Conservation (phyloP, 2,329 filamentous ascomycete species). For the Exophiala sideris region DNA sequence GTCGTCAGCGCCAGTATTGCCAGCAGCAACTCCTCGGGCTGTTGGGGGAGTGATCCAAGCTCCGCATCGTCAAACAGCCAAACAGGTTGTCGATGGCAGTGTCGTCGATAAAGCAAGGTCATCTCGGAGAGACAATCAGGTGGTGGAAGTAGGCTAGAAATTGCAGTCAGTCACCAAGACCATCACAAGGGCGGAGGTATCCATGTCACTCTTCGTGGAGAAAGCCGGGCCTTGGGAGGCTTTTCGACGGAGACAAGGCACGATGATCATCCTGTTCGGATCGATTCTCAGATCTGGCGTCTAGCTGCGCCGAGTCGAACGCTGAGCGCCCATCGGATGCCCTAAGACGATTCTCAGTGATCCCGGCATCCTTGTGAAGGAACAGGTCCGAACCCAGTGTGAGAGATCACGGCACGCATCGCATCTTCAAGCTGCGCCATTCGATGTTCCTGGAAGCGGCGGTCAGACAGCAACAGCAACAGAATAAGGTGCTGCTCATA, state of each 20-base stretch:
- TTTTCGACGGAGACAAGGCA: neutral
- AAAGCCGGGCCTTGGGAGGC: neutral
- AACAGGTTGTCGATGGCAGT: constrained; percentile 37
- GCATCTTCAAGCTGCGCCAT: constrained; percentile 5
- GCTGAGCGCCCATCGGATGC: neutral
- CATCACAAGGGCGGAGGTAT: neutral
- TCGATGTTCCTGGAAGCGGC: neutral
- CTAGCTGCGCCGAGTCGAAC: neutral
- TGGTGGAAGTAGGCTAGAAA: constrained; percentile 4
- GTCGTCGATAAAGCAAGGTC: constrained; percentile 33
- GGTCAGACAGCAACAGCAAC: neutral
- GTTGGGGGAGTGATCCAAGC: constrained; percentile 31
- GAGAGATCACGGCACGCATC: constrained; percentile 1
- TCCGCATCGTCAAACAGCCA: constrained; percentile 37
- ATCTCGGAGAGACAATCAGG: constrained; percentile 17
- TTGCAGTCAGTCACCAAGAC: neutral
- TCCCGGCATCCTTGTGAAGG: too few species aligned
- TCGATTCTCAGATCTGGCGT: neutral
- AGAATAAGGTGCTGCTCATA: neutral
- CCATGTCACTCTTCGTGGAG: constrained; percentile 4
- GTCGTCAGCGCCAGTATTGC: constrained; percentile 34
- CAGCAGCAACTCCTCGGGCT: constrained; percentile 29
- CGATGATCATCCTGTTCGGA: neutral
- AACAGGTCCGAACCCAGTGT: neutral
- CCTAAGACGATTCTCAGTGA: neutral